Base-by-base conservation (phyloP, 129 eudicot genomes). In the Escallonia rubra region DNA sequence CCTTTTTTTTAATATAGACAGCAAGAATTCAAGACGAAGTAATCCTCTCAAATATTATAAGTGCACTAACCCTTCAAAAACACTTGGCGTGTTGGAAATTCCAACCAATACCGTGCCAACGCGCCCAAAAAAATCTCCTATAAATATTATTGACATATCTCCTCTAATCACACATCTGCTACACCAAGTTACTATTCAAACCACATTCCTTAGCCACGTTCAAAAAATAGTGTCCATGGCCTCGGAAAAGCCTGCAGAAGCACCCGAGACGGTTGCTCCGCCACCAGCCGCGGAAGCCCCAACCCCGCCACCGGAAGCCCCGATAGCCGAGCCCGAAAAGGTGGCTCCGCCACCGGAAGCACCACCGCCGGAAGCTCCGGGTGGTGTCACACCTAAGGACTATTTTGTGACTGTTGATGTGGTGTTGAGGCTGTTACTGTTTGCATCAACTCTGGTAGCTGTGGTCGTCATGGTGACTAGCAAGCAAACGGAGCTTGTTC, bases 391-490 rank as follows among this genome's bases (percentile, higher is more conserved):
- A 40, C 57, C 59, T 2, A 39, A 47, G 10, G 54, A 66, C 41
- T 55, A 10, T 10, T 65, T 63, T 49, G 64, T 23, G 7, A 54
- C 50, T 62, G 67, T 61, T n/a, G 95, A 88, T 62, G 81, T 82
- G 64, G 70, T 65, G 2, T 39, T 92, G 66, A 88, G 98, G 70
- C 73, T 80, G 0, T n/a, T 86, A 55, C 42, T 92, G 59, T 76
- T 88, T 45, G 87, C 80, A 6, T 68, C 95, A 43, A 68, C 79
- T 10, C 15, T 86, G 57, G 83, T 53, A 49, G 69, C 91, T 5
- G 75, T 92, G 12, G 75, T 92, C 49, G 91, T 92, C 7, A 77
- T 92, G 96, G 96, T 82, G 10, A 86, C 96, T 6, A 70, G 95
- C 43, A 83, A 88, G 68, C 87, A 92, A 61, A 81, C 84, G 7